Base-by-base conservation (phyloP, 2,329 filamentous ascomycete genomes). In the Fusarium begoniae region DNA sequence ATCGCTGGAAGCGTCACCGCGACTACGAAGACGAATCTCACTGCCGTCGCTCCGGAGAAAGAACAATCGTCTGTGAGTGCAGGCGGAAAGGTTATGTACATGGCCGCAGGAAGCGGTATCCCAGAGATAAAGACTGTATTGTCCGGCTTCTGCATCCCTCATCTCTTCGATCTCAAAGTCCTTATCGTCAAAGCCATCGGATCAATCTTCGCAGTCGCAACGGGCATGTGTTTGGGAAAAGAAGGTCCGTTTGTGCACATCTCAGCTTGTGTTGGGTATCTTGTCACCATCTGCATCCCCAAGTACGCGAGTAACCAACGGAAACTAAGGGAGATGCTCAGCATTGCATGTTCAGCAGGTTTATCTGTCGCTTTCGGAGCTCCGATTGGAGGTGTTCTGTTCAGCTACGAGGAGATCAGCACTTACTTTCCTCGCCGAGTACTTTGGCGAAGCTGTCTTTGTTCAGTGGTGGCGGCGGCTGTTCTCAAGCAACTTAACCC, bases 371-470 rank as follows among this genome's bases (percentile, higher is more conserved):
- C 72, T 10, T 74, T 74, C 2, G 72, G 72, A 1, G 72, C 72
- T 17, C 72, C 72, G 0, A 69, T 74, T 0, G 72, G 72, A 17
- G 70, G 72, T 1, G 72, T 74, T 2, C 67, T 74, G 0, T 74
- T 74, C 45, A 74, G 72, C 41, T 74, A 69, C 6, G 72, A 74
- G 24, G 72, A 74, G 17, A 74, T 73, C 24, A 74, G 72, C 61
- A 74, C 72, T 5, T 73, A 73, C 17, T 74, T 74, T 20, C 72
- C 72, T 0, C 66, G 70, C 4, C 40, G 61, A 2, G 67, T 73
- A 0, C 72, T 74, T 3, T 73, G 70, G 70, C 18, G 63, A 9
- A 68, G 63, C 2, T 73, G 70, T 14, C 63, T 74, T 9, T 74
- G 70, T 17, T 74, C 72, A 0, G 50, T 74, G 2, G 66, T 74